Evolutionary conservation across 345 rosid species (phyloP), one percentile per base, ranked within the genome.

Genomic region (Psidium friedrichsthalianum): DNA sequence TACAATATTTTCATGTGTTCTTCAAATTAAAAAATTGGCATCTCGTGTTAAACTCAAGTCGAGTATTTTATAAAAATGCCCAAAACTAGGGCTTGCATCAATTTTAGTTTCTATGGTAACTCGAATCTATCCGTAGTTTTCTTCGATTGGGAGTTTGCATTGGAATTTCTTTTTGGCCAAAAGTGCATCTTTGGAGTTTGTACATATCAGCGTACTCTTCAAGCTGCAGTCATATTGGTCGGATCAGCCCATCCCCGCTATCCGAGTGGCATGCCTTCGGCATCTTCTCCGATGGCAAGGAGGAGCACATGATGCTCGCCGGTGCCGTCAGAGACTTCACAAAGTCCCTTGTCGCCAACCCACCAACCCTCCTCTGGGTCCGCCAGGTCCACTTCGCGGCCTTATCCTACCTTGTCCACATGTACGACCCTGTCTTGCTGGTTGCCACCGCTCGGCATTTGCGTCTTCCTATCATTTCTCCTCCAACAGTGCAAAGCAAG

Each of bases 221-320:
- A 36, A 59, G 12, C 69, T 58, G 4, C 69, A 58, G 99, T 98
- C 6, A 87, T 96, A 16, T 80, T 96, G 32, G 99, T 11, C 89
- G 99, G 88, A 96, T 96, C 32, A 96, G 97, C 85, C 96, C 98
- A 0, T 96, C 97, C 5, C 99, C 98, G 25, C 88, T 96, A 8
- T 96, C 96, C 1, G 98, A 96, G 80, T 96, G 99, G 99, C 99
- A 96, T 18, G 95, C 98, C 44, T 96, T 96, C 59, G 98, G 99
- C 8, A 95, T 93, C 2, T 94, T 96, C 61, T 95, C 98, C 1
- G 92, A 96, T 29, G 92, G 93, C 22, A 93, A 95, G 89, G 84
- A 85, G 5, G 94, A 91, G 54, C 99, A 96, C 90, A 90, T 95
- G 96, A 95, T 96, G 96, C 90, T 96, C 3, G 94, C 95, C 1